Percentiles rank a stretch among this genome's conserved stretches.
Conservation (phyloP, 805 yeast genomes). For the Hanseniaspora pseudoguilliermondii region DNA sequence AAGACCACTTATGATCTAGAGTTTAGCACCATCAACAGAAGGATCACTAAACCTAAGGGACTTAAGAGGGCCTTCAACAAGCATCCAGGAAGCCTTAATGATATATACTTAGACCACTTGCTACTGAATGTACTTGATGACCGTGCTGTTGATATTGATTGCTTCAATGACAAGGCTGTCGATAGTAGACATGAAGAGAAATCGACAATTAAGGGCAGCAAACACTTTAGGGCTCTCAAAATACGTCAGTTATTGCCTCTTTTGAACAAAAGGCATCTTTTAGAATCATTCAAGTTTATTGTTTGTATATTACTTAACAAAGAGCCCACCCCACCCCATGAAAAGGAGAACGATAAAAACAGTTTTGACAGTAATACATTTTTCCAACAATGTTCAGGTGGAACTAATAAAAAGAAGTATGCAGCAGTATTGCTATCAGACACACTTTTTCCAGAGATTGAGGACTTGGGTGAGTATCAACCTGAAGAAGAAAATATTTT, state of each 20-base stretch:
- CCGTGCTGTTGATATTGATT: conserved; percentile 20
- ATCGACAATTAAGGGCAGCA: not conserved
- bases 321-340: not conserved
- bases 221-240: not conserved
- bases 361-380: too few species aligned
- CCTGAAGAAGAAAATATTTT: not conserved
- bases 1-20: conserved; percentile 5
- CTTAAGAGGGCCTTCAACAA: not conserved
- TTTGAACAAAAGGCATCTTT: not conserved
- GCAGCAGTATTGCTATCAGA: not conserved
- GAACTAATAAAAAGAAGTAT: not conserved
- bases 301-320: not conserved
- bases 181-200: conserved; percentile 6
- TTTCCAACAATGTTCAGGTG: too few species aligned
- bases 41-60: not conserved
- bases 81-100: conserved; percentile 1
- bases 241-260: not conserved
- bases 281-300: not conserved
- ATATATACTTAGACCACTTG: conserved; percentile 1
- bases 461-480: not conserved
- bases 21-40: conserved; percentile 7
- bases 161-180: conserved; percentile 14
- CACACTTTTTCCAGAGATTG: not conserved
- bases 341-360: not conserved
- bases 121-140: conserved; percentile 14